Percentiles rank a stretch among this genome's conserved stretches.
Conservation (phyloP, 441 rosid species). For the Gossypium trilobum region DNA sequence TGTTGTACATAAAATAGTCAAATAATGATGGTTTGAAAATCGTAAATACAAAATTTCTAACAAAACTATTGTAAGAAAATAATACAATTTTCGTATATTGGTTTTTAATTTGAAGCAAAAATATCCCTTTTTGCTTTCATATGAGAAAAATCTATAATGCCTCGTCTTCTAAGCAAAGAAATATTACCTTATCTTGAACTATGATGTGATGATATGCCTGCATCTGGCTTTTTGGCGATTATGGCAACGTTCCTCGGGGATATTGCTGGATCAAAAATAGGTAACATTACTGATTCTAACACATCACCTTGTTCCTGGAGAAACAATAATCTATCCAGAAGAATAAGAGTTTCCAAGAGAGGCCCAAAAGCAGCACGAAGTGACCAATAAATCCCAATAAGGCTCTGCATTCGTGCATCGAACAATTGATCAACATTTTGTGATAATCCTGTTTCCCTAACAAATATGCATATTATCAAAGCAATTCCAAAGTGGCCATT, state of each 20-base stretch:
- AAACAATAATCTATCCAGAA: slow-evolving; percentile 79
- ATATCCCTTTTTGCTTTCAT: background rate
- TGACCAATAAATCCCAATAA: slow-evolving; percentile 80
- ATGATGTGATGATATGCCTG: background rate
- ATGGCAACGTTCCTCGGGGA: slow-evolving; percentile 80
- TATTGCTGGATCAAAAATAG: slow-evolving; percentile 61
- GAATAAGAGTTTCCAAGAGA: slow-evolving; percentile 64
- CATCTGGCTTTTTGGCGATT: slow-evolving; percentile 47
- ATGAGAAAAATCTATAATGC: no score
- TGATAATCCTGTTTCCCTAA: background rate
- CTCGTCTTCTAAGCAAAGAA: background rate
- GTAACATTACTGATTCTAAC: slow-evolving; percentile 51
- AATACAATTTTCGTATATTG: background rate
- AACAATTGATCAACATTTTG: background rate
- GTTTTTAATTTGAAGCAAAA: background rate
- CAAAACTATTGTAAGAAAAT: background rate
- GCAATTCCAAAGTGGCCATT: background rate
- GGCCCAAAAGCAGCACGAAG: slow-evolving; percentile 83
- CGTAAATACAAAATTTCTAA: background rate
- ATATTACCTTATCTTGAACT: background rate
- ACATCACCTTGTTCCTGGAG: slow-evolving; percentile 65
- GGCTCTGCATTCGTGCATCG: slow-evolving; percentile 35
- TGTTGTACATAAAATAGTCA: background rate
- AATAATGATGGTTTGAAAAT: background rate
- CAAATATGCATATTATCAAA: background rate